Percentiles rank a stretch among this genome's conserved stretches.
phyloP scores from a whole-genome alignment of 202 grass and related monocot genomes.

The Eragrostis tef region DNA sequence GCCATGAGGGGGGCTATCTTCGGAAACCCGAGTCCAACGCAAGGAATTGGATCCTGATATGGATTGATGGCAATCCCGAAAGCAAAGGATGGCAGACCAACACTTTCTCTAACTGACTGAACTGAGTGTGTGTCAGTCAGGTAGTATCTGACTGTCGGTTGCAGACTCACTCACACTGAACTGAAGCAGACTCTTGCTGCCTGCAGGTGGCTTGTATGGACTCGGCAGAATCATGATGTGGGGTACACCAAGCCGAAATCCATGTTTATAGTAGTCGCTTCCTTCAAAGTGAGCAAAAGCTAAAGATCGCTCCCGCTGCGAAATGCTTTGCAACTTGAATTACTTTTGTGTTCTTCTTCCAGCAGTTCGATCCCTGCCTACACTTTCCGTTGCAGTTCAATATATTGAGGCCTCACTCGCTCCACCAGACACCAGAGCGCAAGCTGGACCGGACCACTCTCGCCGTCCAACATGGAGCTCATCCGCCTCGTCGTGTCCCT shows the following conservation, averaged over 20 bases:
- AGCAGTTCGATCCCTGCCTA: too few species aligned
- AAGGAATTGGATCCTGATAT: not conserved
- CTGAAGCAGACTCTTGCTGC: too few species aligned
- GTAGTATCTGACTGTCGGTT: not conserved
- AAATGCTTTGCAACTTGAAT: too few species aligned
- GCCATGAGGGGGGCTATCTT: not conserved
- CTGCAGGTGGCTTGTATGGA: not conserved
- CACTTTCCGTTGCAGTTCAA: not conserved
- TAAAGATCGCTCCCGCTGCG: not conserved
- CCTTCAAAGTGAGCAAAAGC: not conserved
- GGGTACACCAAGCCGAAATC: not conserved
- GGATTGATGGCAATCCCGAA: conserved; percentile 27
- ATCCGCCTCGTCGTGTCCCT: conserved; percentile 11
- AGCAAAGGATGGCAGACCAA: conserved; percentile 35
- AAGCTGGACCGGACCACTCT: not conserved
- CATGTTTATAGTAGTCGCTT: not conserved
- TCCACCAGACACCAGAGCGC: too few species aligned
- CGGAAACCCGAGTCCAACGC: not conserved
- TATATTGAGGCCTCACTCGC: not conserved
- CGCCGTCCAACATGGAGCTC: conserved; percentile 36
- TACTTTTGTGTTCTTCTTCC: too few species aligned
- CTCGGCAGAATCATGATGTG: not conserved
- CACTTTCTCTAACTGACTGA: conserved; percentile 19
- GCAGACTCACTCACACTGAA: not conserved
- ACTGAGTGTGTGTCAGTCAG: not conserved